Percentiles rank a stretch among this genome's conserved stretches.
Conservation (phyloP, 1,139 yeast species). For the Komagataea norvegica region DNA sequence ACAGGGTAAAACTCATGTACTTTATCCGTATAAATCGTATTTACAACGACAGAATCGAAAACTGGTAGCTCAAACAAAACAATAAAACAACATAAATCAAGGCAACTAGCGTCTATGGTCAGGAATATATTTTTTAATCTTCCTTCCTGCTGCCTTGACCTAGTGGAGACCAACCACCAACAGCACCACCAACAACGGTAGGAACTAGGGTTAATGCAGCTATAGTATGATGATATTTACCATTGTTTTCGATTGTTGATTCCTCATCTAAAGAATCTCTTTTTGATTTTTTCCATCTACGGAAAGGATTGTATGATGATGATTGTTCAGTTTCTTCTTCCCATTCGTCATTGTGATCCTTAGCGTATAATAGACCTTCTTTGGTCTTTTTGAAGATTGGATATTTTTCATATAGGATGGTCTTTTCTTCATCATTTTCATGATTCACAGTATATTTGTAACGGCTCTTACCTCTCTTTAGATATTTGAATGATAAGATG, state of each 20-base stretch:
- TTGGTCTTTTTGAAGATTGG: slow-evolving; percentile 27
- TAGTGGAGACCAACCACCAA: slow-evolving; percentile 42
- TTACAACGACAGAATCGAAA: not conserved
- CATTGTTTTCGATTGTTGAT: slow-evolving; percentile 12
- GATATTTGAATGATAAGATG: slow-evolving; percentile 44
- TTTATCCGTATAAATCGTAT: too few species aligned
- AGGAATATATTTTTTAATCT: too few species aligned
- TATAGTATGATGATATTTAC: slow-evolving; percentile 23
- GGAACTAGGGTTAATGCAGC: slow-evolving; percentile 51
- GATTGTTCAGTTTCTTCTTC: not conserved
- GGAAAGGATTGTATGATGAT: slow-evolving; percentile 25
- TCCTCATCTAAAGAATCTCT: slow-evolving; percentile 17
- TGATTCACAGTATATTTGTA: slow-evolving; percentile 8
- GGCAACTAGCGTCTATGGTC: not conserved
- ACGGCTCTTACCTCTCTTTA: slow-evolving; percentile 23
- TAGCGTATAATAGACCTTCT: slow-evolving; percentile 26
- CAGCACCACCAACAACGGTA: slow-evolving; percentile 49
- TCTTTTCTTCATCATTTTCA: slow-evolving; percentile 22
- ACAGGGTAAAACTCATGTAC: not conserved
- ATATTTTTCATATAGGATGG: slow-evolving; percentile 19
- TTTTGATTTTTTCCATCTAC: slow-evolving; percentile 23
- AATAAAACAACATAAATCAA: not conserved
- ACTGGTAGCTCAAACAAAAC: not conserved
- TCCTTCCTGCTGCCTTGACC: slow-evolving; percentile 1
- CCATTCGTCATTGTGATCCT: slow-evolving; percentile 11